These are phyloP conservation scores for Cytospora chrysosperma DNA, from an alignment of 2,329 filamentous ascomycete genomes.

Conservation along the genomic window DNA sequence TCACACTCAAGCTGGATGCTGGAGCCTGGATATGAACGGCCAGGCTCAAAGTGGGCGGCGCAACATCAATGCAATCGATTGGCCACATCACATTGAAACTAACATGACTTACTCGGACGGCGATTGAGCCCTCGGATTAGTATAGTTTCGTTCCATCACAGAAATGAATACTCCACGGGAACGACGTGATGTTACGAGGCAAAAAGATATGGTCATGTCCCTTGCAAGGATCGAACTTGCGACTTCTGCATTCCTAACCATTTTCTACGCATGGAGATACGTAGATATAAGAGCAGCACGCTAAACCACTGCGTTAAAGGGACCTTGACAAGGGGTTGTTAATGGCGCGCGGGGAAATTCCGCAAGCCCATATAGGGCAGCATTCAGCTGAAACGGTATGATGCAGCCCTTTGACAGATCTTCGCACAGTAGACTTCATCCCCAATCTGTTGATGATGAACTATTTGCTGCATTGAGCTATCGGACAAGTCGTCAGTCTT, in stretches of 20 bases:
- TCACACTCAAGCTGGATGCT: too few relatives aligned
- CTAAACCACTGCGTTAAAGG: not conserved
- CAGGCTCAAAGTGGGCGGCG: not conserved
- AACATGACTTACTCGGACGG: not conserved
- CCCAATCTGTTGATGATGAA: not conserved
- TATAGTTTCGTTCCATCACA: not conserved
- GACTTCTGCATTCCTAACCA: not conserved
- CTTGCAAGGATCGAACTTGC: not conserved
- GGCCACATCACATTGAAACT: not conserved
- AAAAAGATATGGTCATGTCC: not conserved
- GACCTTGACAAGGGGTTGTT: not conserved
- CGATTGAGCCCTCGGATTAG: not conserved
- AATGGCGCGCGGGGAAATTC: not conserved
- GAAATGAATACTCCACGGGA: not conserved
- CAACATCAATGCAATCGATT: not conserved
- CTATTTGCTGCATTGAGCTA: not conserved
- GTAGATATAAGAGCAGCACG: not conserved
- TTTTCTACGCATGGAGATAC: not conserved
- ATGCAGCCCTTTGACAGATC: not conserved
- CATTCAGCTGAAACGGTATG: not conserved
- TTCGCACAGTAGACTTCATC: not conserved
- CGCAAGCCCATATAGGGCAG: not conserved
- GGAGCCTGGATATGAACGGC: too few relatives aligned
- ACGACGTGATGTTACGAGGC: not conserved
- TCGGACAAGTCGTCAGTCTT: not conserved